These are phyloP conservation scores for Neonectria sp. DNA, from an alignment of 2,329 filamentous ascomycete genomes.

Conservation along the genomic window DNA sequence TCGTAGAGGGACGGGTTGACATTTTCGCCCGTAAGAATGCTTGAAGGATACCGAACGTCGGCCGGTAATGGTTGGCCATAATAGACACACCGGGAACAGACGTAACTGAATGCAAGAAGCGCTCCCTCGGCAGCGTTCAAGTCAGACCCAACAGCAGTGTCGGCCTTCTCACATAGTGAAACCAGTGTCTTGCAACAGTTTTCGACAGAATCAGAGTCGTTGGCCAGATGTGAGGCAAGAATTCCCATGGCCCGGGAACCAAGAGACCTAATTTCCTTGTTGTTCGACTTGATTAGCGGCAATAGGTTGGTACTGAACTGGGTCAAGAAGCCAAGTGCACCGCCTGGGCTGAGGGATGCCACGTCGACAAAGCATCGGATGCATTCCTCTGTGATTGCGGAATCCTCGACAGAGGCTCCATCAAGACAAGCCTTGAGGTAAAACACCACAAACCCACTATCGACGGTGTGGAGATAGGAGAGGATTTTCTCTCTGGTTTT, in stretches of 20 bases:
- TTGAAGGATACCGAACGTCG: conserved; percentile 48
- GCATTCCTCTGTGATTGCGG: conserved; percentile 61
- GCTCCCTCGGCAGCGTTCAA: conserved; percentile 64
- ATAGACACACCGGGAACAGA: conserved; percentile 61
- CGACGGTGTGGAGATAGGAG: conserved; percentile 62
- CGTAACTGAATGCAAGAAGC: conserved; percentile 61
- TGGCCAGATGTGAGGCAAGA: conserved; percentile 75
- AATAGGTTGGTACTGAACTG: conserved; percentile 67
- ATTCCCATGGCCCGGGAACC: conserved; percentile 83
- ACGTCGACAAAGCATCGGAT: conserved; percentile 69
- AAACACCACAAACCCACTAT: conserved; percentile 56
- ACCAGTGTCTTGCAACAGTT: conserved; percentile 52
- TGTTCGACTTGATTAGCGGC: conserved; percentile 78
- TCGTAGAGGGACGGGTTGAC: conserved; percentile 58
- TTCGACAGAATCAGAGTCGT: conserved; percentile 52
- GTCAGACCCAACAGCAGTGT: conserved; percentile 60
- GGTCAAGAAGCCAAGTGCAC: conserved; percentile 65
- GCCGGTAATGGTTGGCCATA: conserved; percentile 55
- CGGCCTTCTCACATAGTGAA: conserved; percentile 60
- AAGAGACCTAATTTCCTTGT: conserved; percentile 75
- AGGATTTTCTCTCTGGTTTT: conserved; percentile 73
- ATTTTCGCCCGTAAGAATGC: conserved; percentile 51
- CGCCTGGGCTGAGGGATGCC: conserved; percentile 66
- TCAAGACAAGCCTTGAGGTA: conserved; percentile 71
- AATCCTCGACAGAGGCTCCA: conserved; percentile 65